Conservation (phyloP, 257 asterid genomes). For the Forsythia viridissima region DNA sequence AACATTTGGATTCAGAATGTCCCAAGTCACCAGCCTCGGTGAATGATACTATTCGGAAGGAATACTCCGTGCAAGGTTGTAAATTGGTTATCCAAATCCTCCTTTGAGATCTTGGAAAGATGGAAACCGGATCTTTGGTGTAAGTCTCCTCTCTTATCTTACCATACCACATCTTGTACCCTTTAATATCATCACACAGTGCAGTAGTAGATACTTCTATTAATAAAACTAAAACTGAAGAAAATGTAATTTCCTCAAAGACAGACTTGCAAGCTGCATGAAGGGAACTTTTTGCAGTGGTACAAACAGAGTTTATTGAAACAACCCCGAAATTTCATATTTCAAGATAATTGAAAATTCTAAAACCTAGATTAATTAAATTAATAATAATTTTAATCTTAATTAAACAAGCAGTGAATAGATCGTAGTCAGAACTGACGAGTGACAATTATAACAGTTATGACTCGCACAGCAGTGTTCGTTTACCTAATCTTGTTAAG, state of each 20-base stretch:
- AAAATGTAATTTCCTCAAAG: no score
- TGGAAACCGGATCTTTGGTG: slow-evolving; percentile 61
- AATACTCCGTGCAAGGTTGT: slow-evolving; percentile 78
- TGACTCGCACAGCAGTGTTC: no score
- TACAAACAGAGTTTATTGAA: neutral
- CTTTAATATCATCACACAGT: slow-evolving; percentile 49
- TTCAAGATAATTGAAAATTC: no score
- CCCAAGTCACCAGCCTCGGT: slow-evolving; percentile 63
- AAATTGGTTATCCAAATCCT: slow-evolving; percentile 71
- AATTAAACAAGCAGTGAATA: no score
- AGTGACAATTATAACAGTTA: no score
- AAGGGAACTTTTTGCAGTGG: slow-evolving; percentile 63
- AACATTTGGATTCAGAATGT: slow-evolving; percentile 80
- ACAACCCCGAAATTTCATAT: no score
- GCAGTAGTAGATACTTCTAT: slow-evolving; percentile 60
- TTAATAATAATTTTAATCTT: no score
- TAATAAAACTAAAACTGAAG: slow-evolving; percentile 54
- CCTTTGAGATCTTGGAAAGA: slow-evolving; percentile 69
- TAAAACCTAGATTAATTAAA: no score
- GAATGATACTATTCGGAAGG: slow-evolving; percentile 69
- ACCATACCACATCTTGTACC: slow-evolving; percentile 87
- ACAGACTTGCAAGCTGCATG: slow-evolving; percentile 90
- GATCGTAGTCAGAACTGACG: no score
- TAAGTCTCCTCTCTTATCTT: slow-evolving; percentile 65
- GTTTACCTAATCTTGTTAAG: no score